These are phyloP conservation scores for Otatea glauca DNA, from an alignment of 176 grass and related monocot genomes.

Conservation along the genomic window DNA sequence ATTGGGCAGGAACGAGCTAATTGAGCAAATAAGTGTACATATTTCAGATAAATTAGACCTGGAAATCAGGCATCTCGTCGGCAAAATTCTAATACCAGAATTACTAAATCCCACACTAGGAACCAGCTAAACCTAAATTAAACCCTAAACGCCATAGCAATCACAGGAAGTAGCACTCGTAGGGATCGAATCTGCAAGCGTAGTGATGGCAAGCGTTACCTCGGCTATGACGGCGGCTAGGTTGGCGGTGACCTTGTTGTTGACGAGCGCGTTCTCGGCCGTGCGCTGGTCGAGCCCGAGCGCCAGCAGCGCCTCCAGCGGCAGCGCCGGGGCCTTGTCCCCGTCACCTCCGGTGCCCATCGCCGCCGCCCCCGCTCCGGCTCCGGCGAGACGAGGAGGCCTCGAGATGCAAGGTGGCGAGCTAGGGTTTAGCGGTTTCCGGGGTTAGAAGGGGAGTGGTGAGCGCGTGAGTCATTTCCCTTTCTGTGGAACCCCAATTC, in stretches of 20 bases:
- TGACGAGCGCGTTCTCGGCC: slow-evolving; percentile 82
- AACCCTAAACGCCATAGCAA: neutral
- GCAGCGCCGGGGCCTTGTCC: slow-evolving; percentile 27
- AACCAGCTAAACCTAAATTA: slow-evolving; percentile 1
- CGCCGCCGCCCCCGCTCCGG: neutral
- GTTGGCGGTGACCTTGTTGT: slow-evolving; percentile 80
- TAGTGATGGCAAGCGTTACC: slow-evolving; percentile 16
- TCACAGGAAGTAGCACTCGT: neutral
- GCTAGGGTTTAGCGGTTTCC: slow-evolving; percentile 21
- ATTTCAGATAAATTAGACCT: neutral
- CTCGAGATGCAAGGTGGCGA: neutral
- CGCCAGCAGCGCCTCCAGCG: slow-evolving; percentile 68
- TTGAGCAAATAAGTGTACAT: neutral
- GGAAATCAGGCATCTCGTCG: neutral
- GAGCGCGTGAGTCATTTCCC: neutral
- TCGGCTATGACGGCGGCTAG: slow-evolving; percentile 77
- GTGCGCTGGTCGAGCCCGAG: slow-evolving; percentile 84
- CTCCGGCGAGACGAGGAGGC: neutral
- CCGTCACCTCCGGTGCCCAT: slow-evolving; percentile 41
- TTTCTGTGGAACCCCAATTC: no score
- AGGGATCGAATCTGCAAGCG: neutral
- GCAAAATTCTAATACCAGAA: neutral
- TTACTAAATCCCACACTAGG: neutral
- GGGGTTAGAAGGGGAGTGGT: neutral
- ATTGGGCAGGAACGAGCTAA: neutral